Base-by-base conservation (phyloP, 140 eudicot species). In the Ambrosia hybrid region DNA sequence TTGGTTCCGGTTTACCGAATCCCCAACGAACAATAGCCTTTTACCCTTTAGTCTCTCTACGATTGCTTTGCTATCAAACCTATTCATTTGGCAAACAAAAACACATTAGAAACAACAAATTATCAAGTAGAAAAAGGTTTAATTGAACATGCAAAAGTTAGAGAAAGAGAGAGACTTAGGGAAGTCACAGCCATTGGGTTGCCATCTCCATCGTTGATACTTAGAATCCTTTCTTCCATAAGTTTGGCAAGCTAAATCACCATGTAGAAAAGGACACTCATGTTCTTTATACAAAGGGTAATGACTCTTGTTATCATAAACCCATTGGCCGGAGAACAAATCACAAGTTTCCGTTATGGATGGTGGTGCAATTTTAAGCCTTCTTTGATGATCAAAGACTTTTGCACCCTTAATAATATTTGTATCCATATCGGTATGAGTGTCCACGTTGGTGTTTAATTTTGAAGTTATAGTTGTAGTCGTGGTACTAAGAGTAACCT, bases 11-110 rank as follows among this genome's bases (percentile, higher is more conserved):
- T 89, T 93, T 9, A 93, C 52, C 0, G 98, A 93, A 78, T 93
- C 98, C 5, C 98, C 98, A 5, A 93, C 97, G 57, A 85, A 93
- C 51, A 93, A 78, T 21, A 90, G 67, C 73, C 96, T 82, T 68
- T 84, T 93, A 33, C 77, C 81, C 85, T 83, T 85, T 16, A 93
- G 68, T 72, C 65, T 85, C 89, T 90, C 95, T 26, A 93, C 62
- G 36, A 93, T 68, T 62, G 78, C 72, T 57, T 87, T 90, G 75
- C 88, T 93, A 70, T 93, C 86, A 85, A 93, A 93, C 95, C 98
- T 91, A 60, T 64, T 60, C 64, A 82, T 55, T 70, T 71, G 7
- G 21, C 64, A 57, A 61, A 34, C 3, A 1, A 3, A 12, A 62
- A 8, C 5, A 77, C 38, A 62, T 43, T 16, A 69, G 6, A 37